Evolutionary conservation across 176 grass and related monocot species (phyloP), one percentile per base, ranked within the genome.

Genomic region (Oryza nivara): DNA sequence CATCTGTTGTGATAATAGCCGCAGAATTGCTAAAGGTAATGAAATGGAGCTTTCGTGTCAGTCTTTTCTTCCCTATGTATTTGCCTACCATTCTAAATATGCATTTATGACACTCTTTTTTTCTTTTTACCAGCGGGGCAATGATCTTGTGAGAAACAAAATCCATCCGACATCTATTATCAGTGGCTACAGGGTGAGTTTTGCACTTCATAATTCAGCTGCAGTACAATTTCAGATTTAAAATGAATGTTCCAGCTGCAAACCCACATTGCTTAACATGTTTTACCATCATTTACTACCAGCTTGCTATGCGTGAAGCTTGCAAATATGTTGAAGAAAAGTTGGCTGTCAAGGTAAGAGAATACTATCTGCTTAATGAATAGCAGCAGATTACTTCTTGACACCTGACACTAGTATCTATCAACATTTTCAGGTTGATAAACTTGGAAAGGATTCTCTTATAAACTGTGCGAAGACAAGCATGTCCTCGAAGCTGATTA

Each of bases 271-370:
- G 17, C 26, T 58, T 20, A 12, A 86, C 49, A 68, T 81, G 40
- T n/a, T 48, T 81, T 12, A 25, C 82, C 66, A 88, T 68, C 13
- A 72, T 84, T 28, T 72, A 86, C 28, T 90, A 82, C 63, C 85
- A 98, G 96, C 89, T 98, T 67, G 96, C 96, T 45, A 98, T 98
- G 96, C 82, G 96, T 54, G 96, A 98, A 83, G 91, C 93, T 74
- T 98, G 93, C 86, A 98, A 98, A 72, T 97, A 97, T 86, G 86
- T 92, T 72, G 95, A 97, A 67, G 95, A 97, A 84, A 97, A 94
- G 61, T 82, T 94, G 48, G 79, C 95, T 54, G 82, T 90, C 70
- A 97, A 94, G 86, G 95, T 94, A 89, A 76, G 49, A 40, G 5
- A 78, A 64, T 64, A 16, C 13, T 60, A 2, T 58, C 36, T 79